Percentiles rank a stretch among this genome's conserved stretches.
phyloP scores from a whole-genome alignment of 495 filamentous ascomycete genomes.

The Xylaria sp. region DNA sequence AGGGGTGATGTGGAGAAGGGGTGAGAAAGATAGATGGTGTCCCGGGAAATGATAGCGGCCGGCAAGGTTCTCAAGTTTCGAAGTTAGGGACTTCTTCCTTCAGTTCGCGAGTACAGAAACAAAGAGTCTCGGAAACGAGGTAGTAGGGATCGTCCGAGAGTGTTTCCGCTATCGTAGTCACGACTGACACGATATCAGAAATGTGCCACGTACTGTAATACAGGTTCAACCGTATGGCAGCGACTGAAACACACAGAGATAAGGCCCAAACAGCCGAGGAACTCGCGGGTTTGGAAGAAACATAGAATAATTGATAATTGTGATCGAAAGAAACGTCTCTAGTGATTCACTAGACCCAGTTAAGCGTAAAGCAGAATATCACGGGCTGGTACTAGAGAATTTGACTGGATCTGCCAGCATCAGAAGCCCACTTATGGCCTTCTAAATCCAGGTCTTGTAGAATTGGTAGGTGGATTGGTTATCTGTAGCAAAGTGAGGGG shows the following conservation, averaged over 20 bases:
- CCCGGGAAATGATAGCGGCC: background rate
- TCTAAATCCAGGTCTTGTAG: background rate
- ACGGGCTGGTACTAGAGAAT: slow-evolving; percentile 8
- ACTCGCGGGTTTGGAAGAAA: background rate
- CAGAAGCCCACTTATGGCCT: background rate
- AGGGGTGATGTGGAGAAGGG: slow-evolving; percentile 13
- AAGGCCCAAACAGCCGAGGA: background rate
- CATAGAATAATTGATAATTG: slow-evolving; percentile 10
- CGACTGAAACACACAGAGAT: background rate
- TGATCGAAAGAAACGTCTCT: background rate
- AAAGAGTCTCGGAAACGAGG: background rate
- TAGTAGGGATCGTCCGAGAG: background rate
- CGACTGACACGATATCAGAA: background rate
- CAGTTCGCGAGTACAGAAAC: background rate
- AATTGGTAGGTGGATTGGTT: background rate
- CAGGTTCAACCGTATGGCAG: background rate
- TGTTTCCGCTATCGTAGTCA: background rate
- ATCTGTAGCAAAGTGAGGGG: slow-evolving; percentile 7
- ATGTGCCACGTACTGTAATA: background rate
- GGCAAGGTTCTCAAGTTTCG: slow-evolving; percentile 12
- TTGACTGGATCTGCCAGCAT: slow-evolving; percentile 2
- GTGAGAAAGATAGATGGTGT: slow-evolving; percentile 1
- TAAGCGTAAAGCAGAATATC: background rate
- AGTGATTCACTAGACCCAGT: slow-evolving; percentile 6
- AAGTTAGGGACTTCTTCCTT: background rate